phyloP scores from a whole-genome alignment of 805 yeast species.

The Candida multigemmis region DNA sequence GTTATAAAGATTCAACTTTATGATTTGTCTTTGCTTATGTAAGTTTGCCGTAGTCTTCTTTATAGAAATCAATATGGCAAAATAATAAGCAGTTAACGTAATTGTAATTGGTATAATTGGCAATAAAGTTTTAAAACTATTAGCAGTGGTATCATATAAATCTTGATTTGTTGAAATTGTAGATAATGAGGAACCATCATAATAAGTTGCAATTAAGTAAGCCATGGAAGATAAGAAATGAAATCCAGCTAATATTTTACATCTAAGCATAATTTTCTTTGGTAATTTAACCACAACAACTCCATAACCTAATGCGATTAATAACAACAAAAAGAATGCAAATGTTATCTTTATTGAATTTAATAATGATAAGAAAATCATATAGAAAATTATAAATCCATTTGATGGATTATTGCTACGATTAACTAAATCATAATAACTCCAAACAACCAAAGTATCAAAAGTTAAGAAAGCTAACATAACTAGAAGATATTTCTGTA shows the following conservation, averaged over 20 bases:
- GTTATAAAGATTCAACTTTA: constrained; percentile 82
- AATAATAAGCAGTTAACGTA: constrained; percentile 64
- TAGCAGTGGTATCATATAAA: constrained; percentile 45
- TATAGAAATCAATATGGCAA: constrained; percentile 64
- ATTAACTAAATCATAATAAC: constrained; percentile 80
- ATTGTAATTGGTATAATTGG: constrained; percentile 65
- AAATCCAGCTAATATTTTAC: constrained; percentile 31
- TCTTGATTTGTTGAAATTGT: constrained; percentile 9
- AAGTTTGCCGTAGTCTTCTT: constrained; percentile 65
- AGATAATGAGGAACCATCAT: constrained; percentile 14
- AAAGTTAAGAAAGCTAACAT: constrained; percentile 74
- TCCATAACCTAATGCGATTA: constrained; percentile 89
- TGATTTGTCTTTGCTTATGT: constrained; percentile 80
- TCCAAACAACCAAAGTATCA: constrained; percentile 86
- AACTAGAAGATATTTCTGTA: constrained; percentile 84
- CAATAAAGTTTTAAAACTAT: constrained; percentile 37
- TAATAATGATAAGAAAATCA: constrained; percentile 69
- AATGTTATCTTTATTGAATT: constrained; percentile 78
- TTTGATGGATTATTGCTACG: constrained; percentile 36
- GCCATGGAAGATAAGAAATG: constrained; percentile 27
- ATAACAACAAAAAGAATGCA: constrained; percentile 77
- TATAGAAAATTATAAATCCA: constrained; percentile 58
- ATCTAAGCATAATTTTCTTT: constrained; percentile 57
- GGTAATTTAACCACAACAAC: constrained; percentile 84
- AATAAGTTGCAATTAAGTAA: constrained; percentile 27